These are phyloP conservation scores for Exophiala alcalophila DNA, from an alignment of 2,329 filamentous ascomycete species.

Conservation along the genomic window DNA sequence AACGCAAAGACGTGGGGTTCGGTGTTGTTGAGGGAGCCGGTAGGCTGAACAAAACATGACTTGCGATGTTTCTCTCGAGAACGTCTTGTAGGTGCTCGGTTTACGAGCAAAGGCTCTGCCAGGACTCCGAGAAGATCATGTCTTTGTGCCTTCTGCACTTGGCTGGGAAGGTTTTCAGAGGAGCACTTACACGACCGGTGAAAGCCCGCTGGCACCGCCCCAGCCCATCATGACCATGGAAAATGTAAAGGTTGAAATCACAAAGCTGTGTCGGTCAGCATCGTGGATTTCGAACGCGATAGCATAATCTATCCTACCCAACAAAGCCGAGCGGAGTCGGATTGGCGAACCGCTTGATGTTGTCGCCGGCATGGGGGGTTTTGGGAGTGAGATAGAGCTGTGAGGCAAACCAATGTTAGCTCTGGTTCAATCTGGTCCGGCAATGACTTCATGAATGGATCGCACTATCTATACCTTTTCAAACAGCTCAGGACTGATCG, in stretches of 20 bases:
- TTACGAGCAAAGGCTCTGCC: no score
- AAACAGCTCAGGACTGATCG: slow-evolving; percentile 27
- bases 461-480: slow-evolving; percentile 20
- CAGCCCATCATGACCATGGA: slow-evolving; percentile 30
- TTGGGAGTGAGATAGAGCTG: slow-evolving; percentile 30
- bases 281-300: background rate
- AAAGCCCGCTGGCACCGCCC: slow-evolving; percentile 24
- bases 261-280: slow-evolving; percentile 21
- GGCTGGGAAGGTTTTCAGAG: background rate
- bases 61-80: no score
- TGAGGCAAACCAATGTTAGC: background rate
- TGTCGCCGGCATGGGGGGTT: slow-evolving; percentile 26
- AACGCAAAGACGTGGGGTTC: no score
- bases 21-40: no score
- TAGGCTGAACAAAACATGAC: no score
- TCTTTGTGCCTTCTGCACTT: no score
- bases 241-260: slow-evolving; percentile 29
- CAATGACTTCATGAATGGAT: background rate
- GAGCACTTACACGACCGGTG: slow-evolving; percentile 26
- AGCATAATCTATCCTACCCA: slow-evolving; percentile 13
- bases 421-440: background rate
- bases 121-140: no score
- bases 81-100: no score
- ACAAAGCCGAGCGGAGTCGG: slow-evolving; percentile 29
- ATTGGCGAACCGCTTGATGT: slow-evolving; percentile 28